These are phyloP conservation scores for Coriolopsis trogii DNA, from an alignment of 1,284 basidiomycete genomes.

Conservation along the genomic window DNA sequence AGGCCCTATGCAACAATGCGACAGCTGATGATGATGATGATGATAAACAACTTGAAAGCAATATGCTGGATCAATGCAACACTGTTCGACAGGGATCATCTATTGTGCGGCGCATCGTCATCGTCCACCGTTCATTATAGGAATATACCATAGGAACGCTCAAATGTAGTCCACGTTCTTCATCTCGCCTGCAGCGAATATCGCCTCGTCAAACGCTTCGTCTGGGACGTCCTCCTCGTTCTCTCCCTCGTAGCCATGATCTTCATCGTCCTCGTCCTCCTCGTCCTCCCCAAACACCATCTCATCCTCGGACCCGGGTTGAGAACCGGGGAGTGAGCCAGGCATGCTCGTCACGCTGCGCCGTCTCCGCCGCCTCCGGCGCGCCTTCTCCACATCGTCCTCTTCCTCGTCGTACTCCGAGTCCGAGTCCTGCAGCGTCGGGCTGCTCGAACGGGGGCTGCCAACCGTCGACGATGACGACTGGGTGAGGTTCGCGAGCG, in stretches of 20 bases:
- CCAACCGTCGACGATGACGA: conserved; percentile 40
- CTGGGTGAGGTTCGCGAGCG: conserved; percentile 50
- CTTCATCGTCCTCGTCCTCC: conserved; percentile 42
- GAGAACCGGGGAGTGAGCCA: conserved; percentile 59
- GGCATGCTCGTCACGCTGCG: conserved; percentile 83
- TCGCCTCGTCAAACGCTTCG: conserved; percentile 77
- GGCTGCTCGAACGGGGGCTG: conserved; percentile 56
- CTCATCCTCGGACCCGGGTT: conserved; percentile 41
- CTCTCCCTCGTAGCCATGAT: conserved; percentile 39
- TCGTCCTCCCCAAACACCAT: conserved; percentile 56
- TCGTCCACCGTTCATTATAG: no score
- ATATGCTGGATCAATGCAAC: no score
- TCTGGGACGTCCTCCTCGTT: conserved; percentile 55
- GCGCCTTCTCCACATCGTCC: conserved; percentile 39
- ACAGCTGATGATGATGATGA: no score
- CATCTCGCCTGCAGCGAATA: conserved; percentile 84
- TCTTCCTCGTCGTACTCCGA: conserved; percentile 48
- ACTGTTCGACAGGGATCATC: no score
- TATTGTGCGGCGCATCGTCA: no score
- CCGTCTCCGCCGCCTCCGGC: conserved; percentile 45
- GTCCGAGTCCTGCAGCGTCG: conserved; percentile 58
- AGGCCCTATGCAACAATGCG: no score
- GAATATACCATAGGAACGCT: no score
- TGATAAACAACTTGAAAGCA: no score
- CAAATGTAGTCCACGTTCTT: conserved; percentile 79